A percentile compares a stretch with the other conserved stretches of the same genome.
Conservation (phyloP, 2,329 filamentous ascomycete species). For the Chaetoscypha palmicola region DNA sequence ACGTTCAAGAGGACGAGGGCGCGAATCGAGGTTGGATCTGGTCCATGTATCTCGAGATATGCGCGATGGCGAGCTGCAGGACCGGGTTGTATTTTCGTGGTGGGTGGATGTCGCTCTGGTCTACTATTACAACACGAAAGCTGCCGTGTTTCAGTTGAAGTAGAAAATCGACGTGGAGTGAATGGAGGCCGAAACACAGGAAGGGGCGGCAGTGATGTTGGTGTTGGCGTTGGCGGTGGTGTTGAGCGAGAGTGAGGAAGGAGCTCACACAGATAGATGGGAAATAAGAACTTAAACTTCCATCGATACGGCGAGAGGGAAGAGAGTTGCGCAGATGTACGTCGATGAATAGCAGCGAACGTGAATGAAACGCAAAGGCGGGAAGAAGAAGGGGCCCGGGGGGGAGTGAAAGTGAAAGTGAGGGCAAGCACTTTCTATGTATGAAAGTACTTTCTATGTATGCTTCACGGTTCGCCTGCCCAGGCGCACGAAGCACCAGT, state of each 20-base stretch:
- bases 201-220: background rate
- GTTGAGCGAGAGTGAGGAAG: background rate
- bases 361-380: too few relatives aligned
- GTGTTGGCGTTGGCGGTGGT: background rate
- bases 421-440: too few relatives aligned
- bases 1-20: background rate
- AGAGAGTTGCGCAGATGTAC: too few relatives aligned
- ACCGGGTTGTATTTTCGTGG: constrained; percentile 7
- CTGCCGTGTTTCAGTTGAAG: constrained; percentile 2
- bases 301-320: too few relatives aligned
- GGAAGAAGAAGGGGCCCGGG: too few relatives aligned
- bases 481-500: too few relatives aligned
- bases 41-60: background rate
- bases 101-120: background rate
- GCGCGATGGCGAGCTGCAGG: constrained; percentile 9
- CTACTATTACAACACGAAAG: background rate
- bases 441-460: too few relatives aligned
- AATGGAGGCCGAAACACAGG: background rate
- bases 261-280: background rate
- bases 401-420: too few relatives aligned
- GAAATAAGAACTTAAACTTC: too few relatives aligned
- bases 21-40: background rate
- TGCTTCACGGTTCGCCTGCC: too few relatives aligned
- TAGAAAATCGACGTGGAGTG: background rate
- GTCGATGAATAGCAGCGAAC: too few relatives aligned